Evolutionary conservation across 177 flowering plant species (phyloP).

Genomic region (Vitis hybrid): DNA sequence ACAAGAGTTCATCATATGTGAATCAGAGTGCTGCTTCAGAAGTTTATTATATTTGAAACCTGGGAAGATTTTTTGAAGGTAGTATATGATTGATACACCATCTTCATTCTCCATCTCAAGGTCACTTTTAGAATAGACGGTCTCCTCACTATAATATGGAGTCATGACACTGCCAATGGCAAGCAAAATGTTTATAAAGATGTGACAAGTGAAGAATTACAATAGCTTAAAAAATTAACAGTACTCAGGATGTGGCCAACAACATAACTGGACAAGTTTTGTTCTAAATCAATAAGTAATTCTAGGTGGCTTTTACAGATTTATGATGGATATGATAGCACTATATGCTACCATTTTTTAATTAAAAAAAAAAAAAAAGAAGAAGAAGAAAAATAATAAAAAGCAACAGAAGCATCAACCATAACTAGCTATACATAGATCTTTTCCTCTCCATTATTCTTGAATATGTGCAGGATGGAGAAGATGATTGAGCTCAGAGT

Average conservation of each 20-base stretch:
- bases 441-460: neutral
- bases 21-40: neutral
- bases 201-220: neutral
- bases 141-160: conserved; percentile 97
- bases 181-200: conserved; percentile 4
- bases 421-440: neutral
- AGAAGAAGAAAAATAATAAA: neutral
- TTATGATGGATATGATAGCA: neutral
- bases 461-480: too few relatives aligned
- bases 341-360: neutral
- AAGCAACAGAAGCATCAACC: neutral
- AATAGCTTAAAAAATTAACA: too few relatives aligned
- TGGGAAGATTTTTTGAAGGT: conserved; percentile 95
- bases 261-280: too few relatives aligned
- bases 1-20: neutral
- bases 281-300: neutral
- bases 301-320: neutral
- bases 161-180: conserved; percentile 80
- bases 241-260: neutral
- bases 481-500: neutral
- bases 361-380: neutral
- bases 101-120: conserved; percentile 97
- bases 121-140: conserved; percentile 82
- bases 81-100: conserved; percentile 89
- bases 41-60: conserved; percentile 37